Percentiles rank a stretch among this genome's conserved stretches.
These are phyloP conservation scores for Millerozyma miso DNA, from an alignment of 805 yeast species.

Conservation along the genomic window DNA sequence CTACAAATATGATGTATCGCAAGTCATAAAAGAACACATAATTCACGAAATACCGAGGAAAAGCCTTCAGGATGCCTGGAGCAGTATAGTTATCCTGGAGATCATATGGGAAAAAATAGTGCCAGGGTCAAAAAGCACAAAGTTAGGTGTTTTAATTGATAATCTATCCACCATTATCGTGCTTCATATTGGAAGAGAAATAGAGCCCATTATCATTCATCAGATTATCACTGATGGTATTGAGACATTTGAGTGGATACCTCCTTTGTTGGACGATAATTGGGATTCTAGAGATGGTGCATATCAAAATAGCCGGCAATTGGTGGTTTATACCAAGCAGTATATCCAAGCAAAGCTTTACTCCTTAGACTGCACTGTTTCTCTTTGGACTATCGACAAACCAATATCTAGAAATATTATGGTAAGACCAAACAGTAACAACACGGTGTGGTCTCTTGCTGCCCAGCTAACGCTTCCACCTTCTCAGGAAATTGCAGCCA, in stretches of 20 bases:
- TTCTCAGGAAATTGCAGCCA: conserved; percentile 9
- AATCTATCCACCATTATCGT: conserved; percentile 17
- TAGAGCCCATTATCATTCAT: conserved; percentile 28
- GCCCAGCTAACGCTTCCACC: conserved; percentile 20
- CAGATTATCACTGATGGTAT: conserved; percentile 26
- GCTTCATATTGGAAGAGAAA: conserved; percentile 16
- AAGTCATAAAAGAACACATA: conserved; percentile 2
- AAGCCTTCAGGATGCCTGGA: background rate
- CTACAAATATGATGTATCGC: conserved; percentile 7
- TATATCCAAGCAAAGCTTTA: conserved; percentile 28
- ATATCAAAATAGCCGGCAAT: conserved; percentile 29
- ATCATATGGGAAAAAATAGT: conserved; percentile 21
- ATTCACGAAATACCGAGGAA: background rate
- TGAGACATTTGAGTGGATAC: conserved; percentile 32
- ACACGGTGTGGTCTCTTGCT: conserved; percentile 29
- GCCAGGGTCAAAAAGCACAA: conserved; percentile 13
- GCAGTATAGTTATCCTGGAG: background rate
- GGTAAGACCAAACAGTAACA: conserved; percentile 13
- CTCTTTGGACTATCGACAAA: conserved; percentile 28
- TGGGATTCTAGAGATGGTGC: conserved; percentile 18
- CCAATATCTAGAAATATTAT: conserved; percentile 21
- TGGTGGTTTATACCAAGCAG: conserved; percentile 26
- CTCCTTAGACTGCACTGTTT: conserved; percentile 33
- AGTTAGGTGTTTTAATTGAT: conserved; percentile 26
- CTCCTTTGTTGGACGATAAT: conserved; percentile 11